These are phyloP conservation scores for Leishmania tarentolae DNA, from an alignment of 208 protist genomes.

Conservation along the genomic window DNA sequence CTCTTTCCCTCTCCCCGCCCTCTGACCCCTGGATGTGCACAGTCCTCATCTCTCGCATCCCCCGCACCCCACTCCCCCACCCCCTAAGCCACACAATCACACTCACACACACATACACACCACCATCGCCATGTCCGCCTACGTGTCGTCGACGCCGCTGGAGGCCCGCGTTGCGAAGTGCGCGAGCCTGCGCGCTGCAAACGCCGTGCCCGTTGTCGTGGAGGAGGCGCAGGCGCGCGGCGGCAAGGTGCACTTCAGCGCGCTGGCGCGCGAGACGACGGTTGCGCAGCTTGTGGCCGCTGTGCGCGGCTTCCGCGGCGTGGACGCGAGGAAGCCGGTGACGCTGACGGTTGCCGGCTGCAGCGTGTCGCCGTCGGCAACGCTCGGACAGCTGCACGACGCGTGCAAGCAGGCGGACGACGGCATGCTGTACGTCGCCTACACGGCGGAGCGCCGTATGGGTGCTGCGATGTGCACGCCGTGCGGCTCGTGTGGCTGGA, in stretches of 20 bases:
- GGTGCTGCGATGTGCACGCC: not conserved
- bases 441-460: conserved; percentile 18
- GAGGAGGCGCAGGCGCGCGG: conserved; percentile 21
- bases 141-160: conserved; percentile 19
- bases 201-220: conserved; percentile 29
- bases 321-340: conserved; percentile 22
- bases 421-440: conserved; percentile 42
- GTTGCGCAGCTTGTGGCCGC: conserved; percentile 23
- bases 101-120: too few species aligned
- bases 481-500: too few species aligned
- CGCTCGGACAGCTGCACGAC: conserved; percentile 37
- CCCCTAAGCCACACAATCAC: too few species aligned
- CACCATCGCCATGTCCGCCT: conserved; percentile 21
- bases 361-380: conserved; percentile 20
- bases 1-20: not conserved
- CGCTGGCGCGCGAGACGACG: conserved; percentile 29
- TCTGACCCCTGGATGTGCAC: not conserved
- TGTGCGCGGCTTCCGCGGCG: conserved; percentile 23
- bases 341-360: conserved; percentile 19
- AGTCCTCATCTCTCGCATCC: not conserved
- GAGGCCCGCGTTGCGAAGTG: conserved; percentile 29
- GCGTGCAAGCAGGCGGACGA: conserved; percentile 33
- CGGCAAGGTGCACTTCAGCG: conserved; percentile 36
- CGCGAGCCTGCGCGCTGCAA: conserved; percentile 8
- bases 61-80: not conserved